Base-by-base conservation (phyloP, 202 grass and related monocot species). In the Eragrostis tef region DNA sequence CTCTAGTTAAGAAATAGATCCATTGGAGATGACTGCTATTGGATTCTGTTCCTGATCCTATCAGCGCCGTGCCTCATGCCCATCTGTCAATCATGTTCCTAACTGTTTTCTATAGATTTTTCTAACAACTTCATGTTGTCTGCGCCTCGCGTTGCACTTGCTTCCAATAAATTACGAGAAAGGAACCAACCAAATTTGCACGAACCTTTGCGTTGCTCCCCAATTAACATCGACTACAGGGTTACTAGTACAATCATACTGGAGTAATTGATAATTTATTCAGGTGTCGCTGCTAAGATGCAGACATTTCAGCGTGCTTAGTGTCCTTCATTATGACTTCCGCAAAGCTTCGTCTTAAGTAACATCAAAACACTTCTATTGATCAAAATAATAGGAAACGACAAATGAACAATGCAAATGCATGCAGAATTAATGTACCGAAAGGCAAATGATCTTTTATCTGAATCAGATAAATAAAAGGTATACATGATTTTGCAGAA, bases 51-150 rank as follows among this genome's bases (percentile, higher is more conserved):
- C 31, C n/a, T 79, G 63, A 67, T 29, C 8, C 11, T 64, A 64
- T 60, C 12, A 26, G 63, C 68, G 48, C 20, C 5, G 26, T 43
- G 34, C 49, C 49, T 19, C 50, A 20, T 69, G 22, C 25, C 49
- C 12, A 25, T 63, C 73, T 81, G 19, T 48, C 82, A 22, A 61
- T 85, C 58, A 70, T 64, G 60, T 43, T 79, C 67, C 64, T 21
- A 66, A 81, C 65, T 46, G 65, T 59, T 81, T 81, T 81, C 14
- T 59, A 81, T 44, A 81, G 36, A 47, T 77, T 25, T 21, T 21
- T 67, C 16, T 0, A 20, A 51, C 14, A 57, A 16, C 43, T 51
- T 43, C 27, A 1, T 7, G 2, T 25, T 59, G 7, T 11, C 29
- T 67, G 41, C 49, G 57, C 48, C 22, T 70, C 45, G 61, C 16